Percentiles rank a stretch among this genome's conserved stretches.
Conservation (phyloP, 1,284 basidiomycete genomes). For the Megacollybia platyphylla region DNA sequence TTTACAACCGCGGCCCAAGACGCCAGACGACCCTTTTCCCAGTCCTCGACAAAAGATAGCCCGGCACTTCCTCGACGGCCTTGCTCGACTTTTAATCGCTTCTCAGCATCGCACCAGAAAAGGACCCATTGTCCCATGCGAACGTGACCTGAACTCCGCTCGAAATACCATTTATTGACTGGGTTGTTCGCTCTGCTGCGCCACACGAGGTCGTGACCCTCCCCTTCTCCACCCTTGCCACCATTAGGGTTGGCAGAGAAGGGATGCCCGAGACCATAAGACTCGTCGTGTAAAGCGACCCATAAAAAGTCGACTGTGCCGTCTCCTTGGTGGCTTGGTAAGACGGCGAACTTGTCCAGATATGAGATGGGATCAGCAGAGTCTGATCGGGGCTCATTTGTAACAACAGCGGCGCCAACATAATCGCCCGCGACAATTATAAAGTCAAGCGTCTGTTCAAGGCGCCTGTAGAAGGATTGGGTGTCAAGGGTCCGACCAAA, state of each 20-base stretch:
- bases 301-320: slow-evolving; percentile 99
- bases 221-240: slow-evolving; percentile 78
- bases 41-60: slow-evolving; percentile 67
- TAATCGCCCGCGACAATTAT: slow-evolving; percentile 95
- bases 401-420: slow-evolving; percentile 90
- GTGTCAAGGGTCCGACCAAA: slow-evolving; percentile 73
- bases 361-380: slow-evolving; percentile 62
- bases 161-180: slow-evolving; percentile 99
- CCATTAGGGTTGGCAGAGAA: slow-evolving; percentile 95
- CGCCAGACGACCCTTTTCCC: slow-evolving; percentile 68
- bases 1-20: slow-evolving; percentile 67
- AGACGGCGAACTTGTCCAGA: slow-evolving; percentile 97
- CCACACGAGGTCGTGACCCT: slow-evolving; percentile 94
- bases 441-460: slow-evolving; percentile 78
- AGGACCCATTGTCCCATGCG: slow-evolving; percentile 79
- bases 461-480: slow-evolving; percentile 67
- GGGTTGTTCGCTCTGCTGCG: slow-evolving; percentile 87
- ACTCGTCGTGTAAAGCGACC: slow-evolving; percentile 97
- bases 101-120: slow-evolving; percentile 99
- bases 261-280: slow-evolving; percentile 88
- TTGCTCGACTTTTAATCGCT: slow-evolving; percentile 55
- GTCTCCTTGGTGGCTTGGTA: slow-evolving; percentile 91
- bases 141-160: slow-evolving; percentile 86
- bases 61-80: slow-evolving; percentile 46
- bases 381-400: slow-evolving; percentile 51